Base-by-base conservation (phyloP, 805 yeast genomes). In the Teunomyces gatunensis region DNA sequence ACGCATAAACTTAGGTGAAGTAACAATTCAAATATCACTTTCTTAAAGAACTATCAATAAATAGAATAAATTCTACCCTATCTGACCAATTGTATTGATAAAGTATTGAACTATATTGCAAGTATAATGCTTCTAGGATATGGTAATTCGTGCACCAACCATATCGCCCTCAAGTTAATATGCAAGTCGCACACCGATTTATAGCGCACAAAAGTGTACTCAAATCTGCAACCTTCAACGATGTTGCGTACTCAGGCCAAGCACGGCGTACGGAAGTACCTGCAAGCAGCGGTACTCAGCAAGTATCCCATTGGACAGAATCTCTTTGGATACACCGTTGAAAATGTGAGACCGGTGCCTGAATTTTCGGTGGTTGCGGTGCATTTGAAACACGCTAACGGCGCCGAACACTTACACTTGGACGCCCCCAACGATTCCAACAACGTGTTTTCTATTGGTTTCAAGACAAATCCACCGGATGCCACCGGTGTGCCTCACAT, bases 401-500 rank as follows among this genome's bases (percentile, higher is more conserved):
- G 92, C 1, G 77, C 96, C 7, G 74, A 81, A 47, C 97, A 92
- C 66, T 63, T 94, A 25, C 99, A 94, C 61, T 79, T 94, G 45
- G 96, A 86, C 55, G 55, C 71, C n/a, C 75, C 92, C 28, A 81
- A 83, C 48, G 97, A 92, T 60, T 71, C 74, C 42, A 92, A 91
- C 64, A 89, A 89, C 61, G 97, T 89, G 9, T 94, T 94, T 62
- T 81, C 91, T 53, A 79, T 94, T 37, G 89, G 87, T 0, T 91
- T 94, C 71, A 89, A 89, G 66, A 94, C 99, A 0, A 88, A 90
- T 56, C 96, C 99, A 0, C 97, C 98, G 0, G 84, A 94, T 62
- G 76, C 81, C n/a, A 87, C 96, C 3, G 99, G 99, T 18, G 88
- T 94, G 1, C 97, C 99, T 3, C 99, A 94, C 66, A 91, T 94